Percentiles rank a stretch among this genome's conserved stretches.
These are phyloP conservation scores for Parathielavia hyrcaniae DNA, from an alignment of 495 filamentous ascomycete species.

Conservation along the genomic window DNA sequence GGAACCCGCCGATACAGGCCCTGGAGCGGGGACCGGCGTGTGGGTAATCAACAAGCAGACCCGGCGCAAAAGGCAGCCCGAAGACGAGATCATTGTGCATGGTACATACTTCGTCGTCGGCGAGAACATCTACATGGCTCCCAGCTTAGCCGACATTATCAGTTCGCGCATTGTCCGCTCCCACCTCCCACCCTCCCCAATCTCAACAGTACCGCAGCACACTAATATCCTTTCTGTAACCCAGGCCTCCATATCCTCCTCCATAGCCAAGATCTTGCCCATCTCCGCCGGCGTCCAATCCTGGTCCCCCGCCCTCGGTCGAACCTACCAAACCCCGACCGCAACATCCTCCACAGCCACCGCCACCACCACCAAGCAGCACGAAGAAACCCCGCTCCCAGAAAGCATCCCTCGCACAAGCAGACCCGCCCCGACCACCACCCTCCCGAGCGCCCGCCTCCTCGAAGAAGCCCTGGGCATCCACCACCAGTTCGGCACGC, in stretches of 20 bases:
- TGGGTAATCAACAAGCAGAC: conserved; percentile 93
- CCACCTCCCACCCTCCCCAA: not conserved
- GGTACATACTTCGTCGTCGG: conserved; percentile 79
- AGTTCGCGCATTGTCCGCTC: conserved; percentile 63
- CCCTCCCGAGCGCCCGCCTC: conserved; percentile 45
- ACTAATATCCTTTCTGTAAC: conserved; percentile 15
- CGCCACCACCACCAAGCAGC: conserved; percentile 21
- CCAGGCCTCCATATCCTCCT: conserved; percentile 54
- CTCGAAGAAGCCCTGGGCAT: conserved; percentile 64
- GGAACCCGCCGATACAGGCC: conserved; percentile 61
- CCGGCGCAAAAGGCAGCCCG: conserved; percentile 54
- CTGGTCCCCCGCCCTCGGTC: conserved; percentile 67
- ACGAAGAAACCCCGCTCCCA: conserved; percentile 56
- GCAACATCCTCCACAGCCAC: conserved; percentile 20
- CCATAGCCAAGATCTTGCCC: conserved; percentile 60
- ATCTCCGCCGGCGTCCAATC: conserved; percentile 52
- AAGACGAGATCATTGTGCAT: conserved; percentile 63
- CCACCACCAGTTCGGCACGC: conserved; percentile 58
- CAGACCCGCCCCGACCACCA: conserved; percentile 31
- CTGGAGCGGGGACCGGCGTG: conserved; percentile 60
- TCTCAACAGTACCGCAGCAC: not conserved
- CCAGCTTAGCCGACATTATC: conserved; percentile 69
- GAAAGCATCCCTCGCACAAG: conserved; percentile 33
- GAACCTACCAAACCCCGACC: conserved; percentile 60
- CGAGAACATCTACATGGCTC: conserved; percentile 85